Evolutionary conservation across 768 basidiomycete species (phyloP), one percentile per base, ranked within the genome.

Genomic region (Erythrobasidium yunnanense): DNA sequence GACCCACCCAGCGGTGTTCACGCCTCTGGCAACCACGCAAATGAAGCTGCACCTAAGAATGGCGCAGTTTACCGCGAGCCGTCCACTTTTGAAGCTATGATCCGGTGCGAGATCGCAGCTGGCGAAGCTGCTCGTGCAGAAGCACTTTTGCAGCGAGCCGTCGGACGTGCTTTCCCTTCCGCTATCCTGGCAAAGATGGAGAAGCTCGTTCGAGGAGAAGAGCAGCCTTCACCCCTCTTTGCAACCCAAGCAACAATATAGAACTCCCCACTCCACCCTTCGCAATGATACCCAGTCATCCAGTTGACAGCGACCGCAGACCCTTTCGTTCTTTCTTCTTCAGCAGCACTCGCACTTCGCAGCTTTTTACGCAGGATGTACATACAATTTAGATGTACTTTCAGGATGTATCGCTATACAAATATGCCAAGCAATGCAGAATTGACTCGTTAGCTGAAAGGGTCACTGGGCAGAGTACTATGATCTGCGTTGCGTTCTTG

Each of bases 21-120:
- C 1, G 90, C 91, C 0, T 81, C 87, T 1, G 84, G 88, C 70
- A 96, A 96, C 74, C 93, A 92, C 75, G 82, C 83, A 2, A 83
- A 85, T 1, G 84, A 91, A 70, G 68, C 70, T 79, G 85, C 73
- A 13, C 71, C 68, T 55, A 57, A 52, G 66, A 66, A 46, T 55
- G 55, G 22, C 18, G 73, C 72, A 53, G 85, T 90, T 4, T 90
- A 85, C 77, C 84, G 90, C 58, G 90, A 93, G 85, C 90, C 89
- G 13, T 90, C 87, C 42, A 92, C 90, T 0, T 93, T 88, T 85
- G 95, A 97, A 73, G 84, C 84, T 3, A 97, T 99, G 91, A 83
- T 99, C 69, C 83, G 88, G 15, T 88, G 87, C 0, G 95, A 99
- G 74, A 80, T 97, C 11, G 84, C 84, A 20, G 82, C 81, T 55